A percentile compares a stretch with the other conserved stretches of the same genome.
phyloP scores from a whole-genome alignment of 129 eudicot species.

The Deinandra increscens region DNA sequence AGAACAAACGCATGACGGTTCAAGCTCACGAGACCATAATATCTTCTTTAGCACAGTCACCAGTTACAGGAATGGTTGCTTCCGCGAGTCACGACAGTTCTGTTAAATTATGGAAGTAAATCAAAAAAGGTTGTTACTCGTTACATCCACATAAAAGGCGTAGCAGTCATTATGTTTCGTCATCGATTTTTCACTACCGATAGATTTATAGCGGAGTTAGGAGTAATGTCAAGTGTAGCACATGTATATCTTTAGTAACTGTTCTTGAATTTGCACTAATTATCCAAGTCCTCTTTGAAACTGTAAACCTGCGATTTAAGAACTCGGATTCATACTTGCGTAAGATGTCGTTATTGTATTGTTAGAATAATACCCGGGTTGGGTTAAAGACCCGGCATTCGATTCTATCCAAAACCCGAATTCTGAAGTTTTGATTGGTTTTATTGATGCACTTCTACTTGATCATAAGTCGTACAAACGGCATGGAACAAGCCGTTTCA shows the following conservation, averaged over 20 bases:
- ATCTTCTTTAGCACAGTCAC: constrained; percentile 83
- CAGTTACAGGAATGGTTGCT: constrained; percentile 91
- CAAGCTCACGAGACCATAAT: constrained; percentile 86
- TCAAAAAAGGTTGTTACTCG: background rate
- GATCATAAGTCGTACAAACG: too few relatives aligned
- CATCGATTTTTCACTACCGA: constrained; percentile 13
- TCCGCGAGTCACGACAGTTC: constrained; percentile 94
- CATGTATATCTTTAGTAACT: constrained; percentile 21
- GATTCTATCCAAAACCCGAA: background rate
- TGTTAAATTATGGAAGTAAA: constrained; percentile 89
- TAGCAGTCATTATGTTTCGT: constrained; percentile 1
- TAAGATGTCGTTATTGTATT: background rate
- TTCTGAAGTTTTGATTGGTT: background rate
- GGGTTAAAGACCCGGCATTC: too few relatives aligned
- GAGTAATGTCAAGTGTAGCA: constrained; percentile 27
- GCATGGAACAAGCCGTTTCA: too few relatives aligned
- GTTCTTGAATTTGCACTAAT: constrained; percentile 15
- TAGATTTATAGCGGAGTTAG: constrained; percentile 28
- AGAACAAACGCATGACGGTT: constrained; percentile 93
- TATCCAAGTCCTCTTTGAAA: constrained; percentile 8
- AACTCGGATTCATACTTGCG: background rate
- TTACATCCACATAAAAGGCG: constrained; percentile 3
- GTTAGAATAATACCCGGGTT: background rate
- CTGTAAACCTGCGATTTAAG: background rate
- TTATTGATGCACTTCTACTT: too few relatives aligned